Evolutionary conservation across 306 rosid genomes (phyloP).

Genomic region (Ochetophila trinervis): DNA sequence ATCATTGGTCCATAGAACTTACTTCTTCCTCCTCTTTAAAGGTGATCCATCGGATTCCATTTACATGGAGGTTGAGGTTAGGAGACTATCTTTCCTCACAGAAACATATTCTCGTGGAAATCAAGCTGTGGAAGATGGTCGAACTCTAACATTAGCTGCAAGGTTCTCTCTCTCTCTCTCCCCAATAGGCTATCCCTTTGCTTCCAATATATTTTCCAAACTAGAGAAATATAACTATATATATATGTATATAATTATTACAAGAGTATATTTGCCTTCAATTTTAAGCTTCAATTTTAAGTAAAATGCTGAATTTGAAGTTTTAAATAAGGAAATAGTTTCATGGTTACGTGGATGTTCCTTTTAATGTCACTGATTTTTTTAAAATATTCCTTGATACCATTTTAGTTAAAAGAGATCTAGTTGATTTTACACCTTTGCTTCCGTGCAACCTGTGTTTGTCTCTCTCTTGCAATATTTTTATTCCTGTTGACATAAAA

Average conservation of each 20-base stretch:
- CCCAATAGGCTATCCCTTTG: no score
- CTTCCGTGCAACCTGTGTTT: not conserved
- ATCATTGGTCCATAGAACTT: constrained; percentile 90
- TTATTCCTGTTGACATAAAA: not conserved
- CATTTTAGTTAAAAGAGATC: no score
- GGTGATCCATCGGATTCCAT: constrained; percentile 90
- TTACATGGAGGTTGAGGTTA: constrained; percentile 90
- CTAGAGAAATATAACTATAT: not conserved
- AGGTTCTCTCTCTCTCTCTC: constrained; percentile 50
- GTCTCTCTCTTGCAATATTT: not conserved
- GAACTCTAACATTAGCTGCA: constrained; percentile 56
- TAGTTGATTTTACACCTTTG: no score
- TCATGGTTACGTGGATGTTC: not conserved
- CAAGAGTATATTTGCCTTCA: no score
- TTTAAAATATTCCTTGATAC: no score
- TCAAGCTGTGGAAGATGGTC: constrained; percentile 52
- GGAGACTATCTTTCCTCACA: constrained; percentile 78
- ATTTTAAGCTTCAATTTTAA: no score
- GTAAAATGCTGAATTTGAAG: not conserved
- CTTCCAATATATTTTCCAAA: no score
- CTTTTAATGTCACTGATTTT: not conserved
- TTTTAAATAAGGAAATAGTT: not conserved
- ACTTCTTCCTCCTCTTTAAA: constrained; percentile 90
- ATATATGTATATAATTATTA: no score
- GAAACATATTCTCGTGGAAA: constrained; percentile 64